phyloP scores from a whole-genome alignment of 129 eudicot species.

The Sambucus nigra region DNA sequence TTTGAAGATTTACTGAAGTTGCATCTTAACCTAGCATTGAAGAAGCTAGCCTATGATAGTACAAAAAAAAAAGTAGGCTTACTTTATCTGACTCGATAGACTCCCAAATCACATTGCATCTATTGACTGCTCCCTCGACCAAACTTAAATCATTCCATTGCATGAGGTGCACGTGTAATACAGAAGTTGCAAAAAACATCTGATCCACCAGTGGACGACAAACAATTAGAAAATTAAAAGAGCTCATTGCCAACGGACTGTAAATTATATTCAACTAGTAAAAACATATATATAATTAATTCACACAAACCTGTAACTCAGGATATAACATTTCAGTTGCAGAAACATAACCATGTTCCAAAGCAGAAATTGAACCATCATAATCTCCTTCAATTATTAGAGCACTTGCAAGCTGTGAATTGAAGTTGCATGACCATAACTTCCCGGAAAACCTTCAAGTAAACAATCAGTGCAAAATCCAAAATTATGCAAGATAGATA shows the following conservation, averaged over 20 bases:
- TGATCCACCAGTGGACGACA: constrained; percentile 25
- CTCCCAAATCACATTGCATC: constrained; percentile 78
- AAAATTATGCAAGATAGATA: neutral
- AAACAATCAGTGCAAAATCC: constrained; percentile 11
- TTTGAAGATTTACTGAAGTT: neutral
- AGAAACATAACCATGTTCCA: constrained; percentile 52
- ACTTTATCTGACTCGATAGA: constrained; percentile 62
- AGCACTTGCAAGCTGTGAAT: constrained; percentile 94
- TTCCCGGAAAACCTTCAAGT: constrained; percentile 76
- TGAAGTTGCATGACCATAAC: constrained; percentile 96
- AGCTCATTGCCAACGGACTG: neutral
- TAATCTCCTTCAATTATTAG: constrained; percentile 87
- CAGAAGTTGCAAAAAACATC: constrained; percentile 97
- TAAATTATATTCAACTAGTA: neutral
- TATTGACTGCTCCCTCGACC: constrained; percentile 67
- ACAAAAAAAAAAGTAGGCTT: constrained; percentile 19
- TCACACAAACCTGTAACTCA: constrained; percentile 76
- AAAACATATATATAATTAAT: neutral
- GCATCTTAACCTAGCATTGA: constrained; percentile 1
- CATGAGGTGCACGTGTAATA: constrained; percentile 83
- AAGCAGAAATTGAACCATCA: constrained; percentile 56
- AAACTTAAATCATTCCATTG: constrained; percentile 76
- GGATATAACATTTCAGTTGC: constrained; percentile 80
- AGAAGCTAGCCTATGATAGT: constrained; percentile 3
- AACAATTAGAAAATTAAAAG: neutral